Conservation (phyloP, 1,284 basidiomycete genomes). For the Austroboletus niveus region DNA sequence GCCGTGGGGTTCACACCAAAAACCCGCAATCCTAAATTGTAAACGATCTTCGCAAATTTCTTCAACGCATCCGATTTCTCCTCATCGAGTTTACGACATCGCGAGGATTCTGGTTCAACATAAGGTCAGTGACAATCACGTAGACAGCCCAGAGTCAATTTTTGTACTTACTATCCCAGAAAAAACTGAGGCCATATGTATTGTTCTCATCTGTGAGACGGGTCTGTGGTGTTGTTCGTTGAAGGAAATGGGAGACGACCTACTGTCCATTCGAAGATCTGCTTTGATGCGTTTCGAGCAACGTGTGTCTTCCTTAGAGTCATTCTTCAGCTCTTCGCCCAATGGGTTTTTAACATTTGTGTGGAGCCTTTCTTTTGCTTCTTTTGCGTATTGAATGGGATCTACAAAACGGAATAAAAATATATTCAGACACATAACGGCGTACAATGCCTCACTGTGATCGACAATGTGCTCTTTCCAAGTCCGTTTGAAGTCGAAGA, state of each 20-base stretch:
- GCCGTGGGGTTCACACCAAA: conserved; percentile 2
- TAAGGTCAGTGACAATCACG: too few species aligned
- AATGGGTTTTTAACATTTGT: too few species aligned
- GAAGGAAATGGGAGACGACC: neutral
- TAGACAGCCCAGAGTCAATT: neutral
- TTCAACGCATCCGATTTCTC: neutral
- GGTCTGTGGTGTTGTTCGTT: neutral
- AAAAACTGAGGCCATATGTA: neutral
- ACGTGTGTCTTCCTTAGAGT: too few species aligned
- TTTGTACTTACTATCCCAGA: neutral
- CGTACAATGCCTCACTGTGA: too few species aligned
- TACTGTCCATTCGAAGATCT: neutral
- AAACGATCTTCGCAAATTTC: conserved; percentile 8
- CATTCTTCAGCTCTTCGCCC: neutral
- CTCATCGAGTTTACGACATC: neutral
- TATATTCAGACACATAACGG: too few species aligned
- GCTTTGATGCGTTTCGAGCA: neutral
- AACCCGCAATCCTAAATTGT: neutral
- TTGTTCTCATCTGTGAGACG: neutral
- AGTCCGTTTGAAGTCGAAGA: too few species aligned
- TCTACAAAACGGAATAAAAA: neutral
- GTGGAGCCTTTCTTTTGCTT: neutral
- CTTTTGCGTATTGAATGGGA: neutral
- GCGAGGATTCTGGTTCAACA: neutral
- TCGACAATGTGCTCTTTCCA: too few species aligned